These are phyloP conservation scores for Beauveria varroae DNA, from an alignment of 2,329 filamentous ascomycete genomes.

Conservation along the genomic window DNA sequence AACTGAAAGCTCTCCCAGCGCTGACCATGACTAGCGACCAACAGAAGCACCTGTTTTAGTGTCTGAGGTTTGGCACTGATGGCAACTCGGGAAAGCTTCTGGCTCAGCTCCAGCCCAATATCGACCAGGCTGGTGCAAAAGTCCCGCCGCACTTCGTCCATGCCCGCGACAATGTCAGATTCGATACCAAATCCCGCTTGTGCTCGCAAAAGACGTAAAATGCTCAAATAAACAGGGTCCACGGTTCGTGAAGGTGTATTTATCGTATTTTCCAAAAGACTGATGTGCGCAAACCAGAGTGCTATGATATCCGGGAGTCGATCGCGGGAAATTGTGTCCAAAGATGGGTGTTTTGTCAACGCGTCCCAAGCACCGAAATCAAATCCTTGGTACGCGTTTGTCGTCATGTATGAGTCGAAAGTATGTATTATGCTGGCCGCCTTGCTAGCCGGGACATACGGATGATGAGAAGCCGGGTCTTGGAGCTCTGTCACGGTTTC, in stretches of 20 bases:
- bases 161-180: constrained; percentile 1
- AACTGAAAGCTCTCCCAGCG: not conserved
- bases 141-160: not conserved
- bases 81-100: not conserved
- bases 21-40: not conserved
- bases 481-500: not conserved
- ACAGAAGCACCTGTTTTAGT: not conserved
- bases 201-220: not conserved
- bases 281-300: constrained; percentile 6
- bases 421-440: not conserved
- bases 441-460: not conserved
- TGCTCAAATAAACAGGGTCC: not conserved
- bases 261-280: not conserved
- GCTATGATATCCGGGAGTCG: not conserved
- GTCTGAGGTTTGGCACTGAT: not conserved
- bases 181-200: not conserved
- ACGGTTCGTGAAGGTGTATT: not conserved
- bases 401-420: not conserved
- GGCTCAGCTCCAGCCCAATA: constrained; percentile 2
- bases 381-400: not conserved
- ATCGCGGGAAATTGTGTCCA: not conserved
- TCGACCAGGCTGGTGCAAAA: not conserved
- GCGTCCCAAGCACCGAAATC: not conserved
- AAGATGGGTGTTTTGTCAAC: not conserved
- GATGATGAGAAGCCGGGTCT: not conserved